Conservation (phyloP, 805 yeast genomes). For the Candida nitratophila region DNA sequence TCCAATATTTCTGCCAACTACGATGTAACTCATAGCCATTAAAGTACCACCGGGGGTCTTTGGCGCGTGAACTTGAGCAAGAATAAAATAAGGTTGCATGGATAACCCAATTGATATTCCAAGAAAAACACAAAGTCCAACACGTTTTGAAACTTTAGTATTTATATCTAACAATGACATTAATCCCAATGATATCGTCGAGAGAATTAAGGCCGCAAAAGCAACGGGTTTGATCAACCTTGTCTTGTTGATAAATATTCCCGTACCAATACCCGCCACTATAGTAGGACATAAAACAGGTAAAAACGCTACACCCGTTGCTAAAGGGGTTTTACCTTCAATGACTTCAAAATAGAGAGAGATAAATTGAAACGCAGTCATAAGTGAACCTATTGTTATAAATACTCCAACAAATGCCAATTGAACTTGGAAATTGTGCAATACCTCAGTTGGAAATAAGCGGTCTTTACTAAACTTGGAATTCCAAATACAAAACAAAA, state of each 20-base stretch:
- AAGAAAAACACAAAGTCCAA: conserved; percentile 37
- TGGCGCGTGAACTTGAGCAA: conserved; percentile 44
- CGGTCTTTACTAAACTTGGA: conserved; percentile 37
- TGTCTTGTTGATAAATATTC: conserved; percentile 30
- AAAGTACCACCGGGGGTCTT: conserved; percentile 42
- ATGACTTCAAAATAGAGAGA: conserved; percentile 45
- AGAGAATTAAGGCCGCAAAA: conserved; percentile 27
- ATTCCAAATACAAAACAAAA: conserved; percentile 33
- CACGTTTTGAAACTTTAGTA: conserved; percentile 27
- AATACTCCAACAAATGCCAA: conserved; percentile 31
- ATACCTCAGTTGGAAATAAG: conserved; percentile 36
- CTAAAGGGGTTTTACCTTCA: conserved; percentile 32
- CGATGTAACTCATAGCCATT: conserved; percentile 37
- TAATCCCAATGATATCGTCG: conserved; percentile 38
- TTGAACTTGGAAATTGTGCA: conserved; percentile 25
- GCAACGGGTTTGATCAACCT: conserved; percentile 35
- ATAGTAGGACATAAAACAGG: conserved; percentile 37
- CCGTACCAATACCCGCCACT: conserved; percentile 30
- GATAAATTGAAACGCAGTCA: conserved; percentile 29
- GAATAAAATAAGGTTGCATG: conserved; percentile 37
- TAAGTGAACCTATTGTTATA: conserved; percentile 33
- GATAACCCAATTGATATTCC: conserved; percentile 40
- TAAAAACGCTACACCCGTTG: conserved; percentile 38
- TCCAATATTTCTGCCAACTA: conserved; percentile 38
- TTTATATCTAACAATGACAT: conserved; percentile 32